A percentile compares a stretch with the other conserved stretches of the same genome.
Conservation (phyloP, 352 stramenopile genomes). For the Phytophthora macrochlamydospora region DNA sequence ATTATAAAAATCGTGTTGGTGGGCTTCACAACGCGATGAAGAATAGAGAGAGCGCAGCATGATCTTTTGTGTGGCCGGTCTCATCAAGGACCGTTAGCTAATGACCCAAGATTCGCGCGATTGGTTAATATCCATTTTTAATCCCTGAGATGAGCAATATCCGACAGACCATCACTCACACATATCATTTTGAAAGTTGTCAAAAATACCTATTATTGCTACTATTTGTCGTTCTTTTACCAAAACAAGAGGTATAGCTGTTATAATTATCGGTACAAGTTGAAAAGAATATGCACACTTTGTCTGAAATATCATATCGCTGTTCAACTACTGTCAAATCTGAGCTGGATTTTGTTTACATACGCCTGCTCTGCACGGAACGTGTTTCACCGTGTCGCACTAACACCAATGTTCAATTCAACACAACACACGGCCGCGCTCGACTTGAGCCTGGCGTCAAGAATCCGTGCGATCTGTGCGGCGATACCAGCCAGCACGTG, state of each 20-base stretch:
- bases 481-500: too few species aligned
- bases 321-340: slow-evolving; percentile 9
- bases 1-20: not conserved
- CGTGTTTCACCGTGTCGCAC: slow-evolving; percentile 32
- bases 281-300: not conserved
- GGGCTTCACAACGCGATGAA: too few species aligned
- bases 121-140: slow-evolving; percentile 24
- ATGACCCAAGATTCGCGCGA: not conserved
- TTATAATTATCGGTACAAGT: not conserved
- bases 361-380: not conserved
- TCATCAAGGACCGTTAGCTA: not conserved
- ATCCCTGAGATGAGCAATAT: slow-evolving; percentile 21
- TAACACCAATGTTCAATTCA: not conserved
- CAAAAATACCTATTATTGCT: not conserved
- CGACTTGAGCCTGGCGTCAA: not conserved
- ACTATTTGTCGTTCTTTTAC: not conserved
- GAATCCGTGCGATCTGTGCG: not conserved
- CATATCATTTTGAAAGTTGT: slow-evolving; percentile 27
- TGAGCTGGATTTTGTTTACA: slow-evolving; percentile 24
- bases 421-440: too few species aligned
- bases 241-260: not conserved
- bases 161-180: slow-evolving; percentile 25
- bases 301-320: slow-evolving; percentile 3
- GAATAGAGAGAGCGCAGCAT: too few species aligned
- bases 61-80: not conserved